A percentile compares a stretch with the other conserved stretches of the same genome.
Conservation (phyloP, 352 stramenopile species). For the Phytophthora pseudosyringae region DNA sequence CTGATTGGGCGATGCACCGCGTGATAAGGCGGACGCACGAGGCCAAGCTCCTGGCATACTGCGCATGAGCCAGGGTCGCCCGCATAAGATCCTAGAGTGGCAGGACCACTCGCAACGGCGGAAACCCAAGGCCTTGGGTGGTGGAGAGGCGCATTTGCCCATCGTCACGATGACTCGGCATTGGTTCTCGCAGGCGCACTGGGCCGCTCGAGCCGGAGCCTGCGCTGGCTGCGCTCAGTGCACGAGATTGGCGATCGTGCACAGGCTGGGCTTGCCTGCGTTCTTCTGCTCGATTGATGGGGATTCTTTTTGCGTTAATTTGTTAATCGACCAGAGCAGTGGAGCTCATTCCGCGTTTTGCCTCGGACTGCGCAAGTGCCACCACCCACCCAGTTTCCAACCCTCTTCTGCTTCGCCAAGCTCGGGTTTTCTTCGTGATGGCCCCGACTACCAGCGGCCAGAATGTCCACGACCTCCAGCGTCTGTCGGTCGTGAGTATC, state of each 20-base stretch:
- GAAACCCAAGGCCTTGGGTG: neutral
- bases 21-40: conserved; percentile 30
- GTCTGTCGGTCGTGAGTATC: conserved; percentile 45
- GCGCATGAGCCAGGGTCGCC: conserved; percentile 14
- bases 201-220: conserved; percentile 21
- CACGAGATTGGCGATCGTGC: conserved; percentile 28
- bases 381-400: conserved; percentile 9
- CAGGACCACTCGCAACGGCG: conserved; percentile 2
- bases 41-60: conserved; percentile 9
- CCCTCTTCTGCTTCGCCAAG: conserved; percentile 3
- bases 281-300: conserved; percentile 21
- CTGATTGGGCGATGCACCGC: conserved; percentile 31
- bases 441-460: conserved; percentile 24
- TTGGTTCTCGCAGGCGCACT: conserved; percentile 12
- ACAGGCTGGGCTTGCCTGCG: conserved; percentile 6
- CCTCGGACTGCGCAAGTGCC: conserved; percentile 17
- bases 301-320: conserved; percentile 23
- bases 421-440: conserved; percentile 20
- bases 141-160: conserved; percentile 16
- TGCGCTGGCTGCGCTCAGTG: conserved; percentile 30
- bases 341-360: conserved; percentile 32
- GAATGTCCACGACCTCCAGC: conserved; percentile 43
- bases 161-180: conserved; percentile 19
- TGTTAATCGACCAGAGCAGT: conserved; percentile 17
- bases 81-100: conserved; percentile 29